These are phyloP conservation scores for Bjerkandera adusta DNA, from an alignment of 1,284 basidiomycete genomes.

Conservation along the genomic window DNA sequence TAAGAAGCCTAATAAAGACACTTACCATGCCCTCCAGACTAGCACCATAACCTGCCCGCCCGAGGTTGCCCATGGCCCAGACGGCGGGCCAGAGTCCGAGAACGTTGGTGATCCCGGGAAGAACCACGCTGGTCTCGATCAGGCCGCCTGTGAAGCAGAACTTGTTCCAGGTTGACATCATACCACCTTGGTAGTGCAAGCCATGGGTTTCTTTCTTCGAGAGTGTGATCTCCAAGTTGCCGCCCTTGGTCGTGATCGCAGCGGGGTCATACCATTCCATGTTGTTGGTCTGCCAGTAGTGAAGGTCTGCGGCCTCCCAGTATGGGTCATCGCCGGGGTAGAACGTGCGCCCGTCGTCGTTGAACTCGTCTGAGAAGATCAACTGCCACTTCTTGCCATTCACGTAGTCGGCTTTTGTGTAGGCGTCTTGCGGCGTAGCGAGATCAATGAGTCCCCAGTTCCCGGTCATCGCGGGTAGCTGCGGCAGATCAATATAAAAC, in stretches of 20 bases:
- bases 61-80: slow-evolving; percentile 58
- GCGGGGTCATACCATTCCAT: slow-evolving; percentile 78
- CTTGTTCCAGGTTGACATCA: slow-evolving; percentile 84
- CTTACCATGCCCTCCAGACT: slow-evolving; percentile 51
- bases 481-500: slow-evolving; percentile 11
- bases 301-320: slow-evolving; percentile 71
- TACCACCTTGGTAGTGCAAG: slow-evolving; percentile 73
- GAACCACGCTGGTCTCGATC: slow-evolving; percentile 67
- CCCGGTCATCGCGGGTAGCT: slow-evolving; percentile 64
- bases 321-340: slow-evolving; percentile 64
- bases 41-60: slow-evolving; percentile 59
- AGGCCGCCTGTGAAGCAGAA: slow-evolving; percentile 93
- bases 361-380: slow-evolving; percentile 91
- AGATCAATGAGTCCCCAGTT: slow-evolving; percentile 74
- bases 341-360: slow-evolving; percentile 77
- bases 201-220: slow-evolving; percentile 65
- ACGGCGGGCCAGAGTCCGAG: slow-evolving; percentile 53
- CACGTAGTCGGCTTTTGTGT: slow-evolving; percentile 56
- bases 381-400: slow-evolving; percentile 56
- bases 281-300: slow-evolving; percentile 65
- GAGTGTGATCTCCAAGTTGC: slow-evolving; percentile 80
- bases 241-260: slow-evolving; percentile 76
- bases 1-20: not conserved
- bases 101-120: slow-evolving; percentile 72
- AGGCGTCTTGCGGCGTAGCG: slow-evolving; percentile 66